phyloP scores from a whole-genome alignment of 495 filamentous ascomycete genomes.

The Jackrogersella minutella region DNA sequence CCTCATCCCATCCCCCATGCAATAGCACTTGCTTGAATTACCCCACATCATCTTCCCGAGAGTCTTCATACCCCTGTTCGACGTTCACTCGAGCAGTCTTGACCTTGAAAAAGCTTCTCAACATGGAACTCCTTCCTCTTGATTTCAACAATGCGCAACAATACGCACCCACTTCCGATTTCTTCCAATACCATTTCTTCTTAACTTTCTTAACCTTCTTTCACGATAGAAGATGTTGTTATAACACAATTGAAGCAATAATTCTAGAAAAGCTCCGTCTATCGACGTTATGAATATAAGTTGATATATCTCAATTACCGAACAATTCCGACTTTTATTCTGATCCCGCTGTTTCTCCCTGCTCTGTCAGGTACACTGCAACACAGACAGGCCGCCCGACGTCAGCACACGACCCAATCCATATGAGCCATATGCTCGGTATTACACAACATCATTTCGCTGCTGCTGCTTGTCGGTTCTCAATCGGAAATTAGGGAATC shows the following conservation, averaged over 20 bases:
- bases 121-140: conserved; percentile 27
- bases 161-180: background rate
- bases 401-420: background rate
- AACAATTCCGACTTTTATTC: background rate
- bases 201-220: background rate
- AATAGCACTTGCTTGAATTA: conserved; percentile 19
- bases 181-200: background rate
- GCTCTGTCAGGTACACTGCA: background rate
- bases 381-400: background rate
- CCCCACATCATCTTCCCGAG: conserved; percentile 34
- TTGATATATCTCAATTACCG: conserved; percentile 17
- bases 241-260: background rate
- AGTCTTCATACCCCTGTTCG: conserved; percentile 27
- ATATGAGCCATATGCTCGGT: background rate
- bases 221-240: background rate
- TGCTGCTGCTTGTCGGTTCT: background rate
- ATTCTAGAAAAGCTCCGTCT: background rate
- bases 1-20: conserved; percentile 22
- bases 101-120: conserved; percentile 7
- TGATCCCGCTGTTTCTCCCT: background rate
- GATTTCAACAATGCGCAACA: conserved; percentile 30
- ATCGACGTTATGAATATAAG: conserved; percentile 14
- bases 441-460: conserved; percentile 7
- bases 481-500: background rate
- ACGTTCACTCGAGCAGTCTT: background rate